Evolutionary conservation across 78 protist genomes (phyloP).

Genomic region (Chrysochromulina tobinii): DNA sequence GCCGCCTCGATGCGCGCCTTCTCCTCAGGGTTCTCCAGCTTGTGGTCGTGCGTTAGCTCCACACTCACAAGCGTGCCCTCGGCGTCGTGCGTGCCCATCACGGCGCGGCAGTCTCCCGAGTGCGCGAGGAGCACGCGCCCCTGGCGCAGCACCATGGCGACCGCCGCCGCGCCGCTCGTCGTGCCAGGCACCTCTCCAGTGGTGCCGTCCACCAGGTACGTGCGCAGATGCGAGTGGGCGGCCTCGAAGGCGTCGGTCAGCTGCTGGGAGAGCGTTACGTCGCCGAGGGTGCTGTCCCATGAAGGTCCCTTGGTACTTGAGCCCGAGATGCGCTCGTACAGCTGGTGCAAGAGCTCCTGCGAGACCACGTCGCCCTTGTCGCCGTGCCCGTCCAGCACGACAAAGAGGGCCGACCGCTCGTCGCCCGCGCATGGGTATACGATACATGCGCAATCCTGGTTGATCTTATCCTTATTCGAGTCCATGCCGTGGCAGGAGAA

Average conservation of each 20-base stretch:
- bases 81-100: neutral
- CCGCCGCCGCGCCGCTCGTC: neutral
- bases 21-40: conserved; percentile 54
- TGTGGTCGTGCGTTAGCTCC: conserved; percentile 53
- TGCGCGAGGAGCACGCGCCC: neutral
- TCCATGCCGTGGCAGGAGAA: conserved; percentile 9
- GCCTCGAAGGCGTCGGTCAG: no score
- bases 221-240: no score
- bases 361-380: neutral
- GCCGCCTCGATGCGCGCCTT: conserved; percentile 55
- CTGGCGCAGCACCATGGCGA: neutral
- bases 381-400: conserved; percentile 9
- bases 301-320: no score
- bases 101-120: neutral
- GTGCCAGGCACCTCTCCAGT: neutral
- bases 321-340: neutral
- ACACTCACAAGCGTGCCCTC: neutral
- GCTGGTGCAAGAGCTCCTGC: neutral
- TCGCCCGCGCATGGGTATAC: neutral
- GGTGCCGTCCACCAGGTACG: no score
- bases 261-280: no score
- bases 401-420: neutral
- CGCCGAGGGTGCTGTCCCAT: no score
- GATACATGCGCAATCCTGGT: conserved; percentile 5
- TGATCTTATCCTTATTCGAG: neutral